Evolutionary conservation across 495 filamentous ascomycete genomes (phyloP).

Genomic region (Neurospora africana): DNA sequence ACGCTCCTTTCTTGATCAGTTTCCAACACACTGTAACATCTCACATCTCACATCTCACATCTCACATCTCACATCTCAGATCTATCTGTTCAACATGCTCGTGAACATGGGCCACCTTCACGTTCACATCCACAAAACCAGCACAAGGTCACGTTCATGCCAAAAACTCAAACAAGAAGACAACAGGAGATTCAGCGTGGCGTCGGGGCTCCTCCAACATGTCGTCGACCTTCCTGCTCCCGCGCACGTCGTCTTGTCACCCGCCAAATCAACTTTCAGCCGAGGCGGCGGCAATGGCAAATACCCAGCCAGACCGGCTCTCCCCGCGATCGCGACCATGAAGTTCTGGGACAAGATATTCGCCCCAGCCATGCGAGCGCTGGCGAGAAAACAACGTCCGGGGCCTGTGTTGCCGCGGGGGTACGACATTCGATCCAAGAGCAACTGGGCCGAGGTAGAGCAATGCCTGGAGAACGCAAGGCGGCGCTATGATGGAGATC

Average conservation of each 20-base stretch:
- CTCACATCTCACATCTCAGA: too few species aligned
- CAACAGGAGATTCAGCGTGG: neutral
- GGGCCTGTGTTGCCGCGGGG: neutral
- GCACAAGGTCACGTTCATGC: neutral
- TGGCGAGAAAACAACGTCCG: neutral
- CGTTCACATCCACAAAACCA: neutral
- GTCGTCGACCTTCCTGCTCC: neutral
- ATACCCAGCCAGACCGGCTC: neutral
- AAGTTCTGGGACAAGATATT: neutral
- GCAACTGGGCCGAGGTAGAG: neutral
- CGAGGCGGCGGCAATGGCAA: neutral
- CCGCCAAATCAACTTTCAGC: neutral
- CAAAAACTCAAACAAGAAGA: neutral
- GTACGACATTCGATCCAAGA: neutral
- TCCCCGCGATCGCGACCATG: neutral
- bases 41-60: neutral
- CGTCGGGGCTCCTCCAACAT: neutral
- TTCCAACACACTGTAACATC: neutral
- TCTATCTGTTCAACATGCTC: neutral
- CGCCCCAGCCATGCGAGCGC: neutral
- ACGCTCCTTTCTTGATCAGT: too few species aligned
- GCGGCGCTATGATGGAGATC: neutral
- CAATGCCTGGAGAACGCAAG: neutral
- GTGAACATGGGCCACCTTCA: neutral
- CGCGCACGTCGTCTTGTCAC: neutral